These are phyloP conservation scores for Russula emetica DNA, from an alignment of 768 basidiomycete genomes.

Conservation along the genomic window DNA sequence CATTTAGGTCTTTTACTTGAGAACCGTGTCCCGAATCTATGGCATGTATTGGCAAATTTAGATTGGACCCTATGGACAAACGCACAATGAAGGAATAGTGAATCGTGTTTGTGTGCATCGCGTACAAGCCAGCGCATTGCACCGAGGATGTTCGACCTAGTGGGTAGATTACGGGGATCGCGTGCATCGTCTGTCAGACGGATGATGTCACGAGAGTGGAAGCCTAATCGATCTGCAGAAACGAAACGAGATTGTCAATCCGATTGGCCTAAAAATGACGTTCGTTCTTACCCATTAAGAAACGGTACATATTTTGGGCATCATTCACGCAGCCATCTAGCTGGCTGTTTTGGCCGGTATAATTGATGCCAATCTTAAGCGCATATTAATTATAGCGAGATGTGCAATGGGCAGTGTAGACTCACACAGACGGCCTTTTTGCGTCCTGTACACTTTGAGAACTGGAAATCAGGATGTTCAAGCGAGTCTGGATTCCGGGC, in stretches of 20 bases:
- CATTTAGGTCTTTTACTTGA: slow-evolving; percentile 40
- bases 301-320: slow-evolving; percentile 42
- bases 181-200: slow-evolving; percentile 44
- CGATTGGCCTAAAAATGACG: no score
- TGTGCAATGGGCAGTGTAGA: background rate
- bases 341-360: slow-evolving; percentile 37
- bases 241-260: background rate
- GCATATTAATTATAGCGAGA: background rate
- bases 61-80: background rate
- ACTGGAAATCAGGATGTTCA: slow-evolving; percentile 34
- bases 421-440: slow-evolving; percentile 42
- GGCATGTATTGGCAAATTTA: background rate
- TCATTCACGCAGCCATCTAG: slow-evolving; percentile 50
- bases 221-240: slow-evolving; percentile 38
- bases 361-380: slow-evolving; percentile 45
- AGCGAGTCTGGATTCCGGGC: background rate
- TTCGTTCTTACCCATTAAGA: slow-evolving; percentile 34
- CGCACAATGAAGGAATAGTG: slow-evolving; percentile 41
- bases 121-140: slow-evolving; percentile 51
- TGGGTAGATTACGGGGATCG: slow-evolving; percentile 41
- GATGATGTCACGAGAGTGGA: slow-evolving; percentile 45
- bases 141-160: slow-evolving; percentile 44
- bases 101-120: slow-evolving; percentile 45
- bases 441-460: slow-evolving; percentile 43
- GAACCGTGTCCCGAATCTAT: slow-evolving; percentile 48